phyloP scores from a whole-genome alignment of 768 basidiomycete species.

The Heimioporus sp. region DNA sequence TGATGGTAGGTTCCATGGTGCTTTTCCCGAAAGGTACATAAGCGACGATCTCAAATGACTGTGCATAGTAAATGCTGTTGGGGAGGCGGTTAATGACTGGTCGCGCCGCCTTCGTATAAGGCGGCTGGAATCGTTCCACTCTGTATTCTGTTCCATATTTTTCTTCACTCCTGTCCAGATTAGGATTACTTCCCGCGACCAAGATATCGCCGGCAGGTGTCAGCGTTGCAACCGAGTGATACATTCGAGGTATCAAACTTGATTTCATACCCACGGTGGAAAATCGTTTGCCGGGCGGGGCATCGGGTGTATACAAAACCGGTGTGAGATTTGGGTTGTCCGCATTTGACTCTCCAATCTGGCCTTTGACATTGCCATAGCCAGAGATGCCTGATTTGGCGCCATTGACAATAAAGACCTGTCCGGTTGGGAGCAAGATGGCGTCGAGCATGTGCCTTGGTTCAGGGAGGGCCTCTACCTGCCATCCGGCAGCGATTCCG shows the following conservation, averaged over 20 bases:
- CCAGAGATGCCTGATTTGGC: conserved; percentile 72
- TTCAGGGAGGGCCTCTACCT: conserved; percentile 71
- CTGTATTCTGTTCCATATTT: conserved; percentile 85
- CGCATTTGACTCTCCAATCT: conserved; percentile 76
- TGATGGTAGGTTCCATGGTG: conserved; percentile 40
- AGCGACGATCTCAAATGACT: conserved; percentile 47
- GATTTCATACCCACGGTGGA: conserved; percentile 53
- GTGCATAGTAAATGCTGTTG: conserved; percentile 42
- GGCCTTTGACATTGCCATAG: conserved; percentile 69
- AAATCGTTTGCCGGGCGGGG: conserved; percentile 56
- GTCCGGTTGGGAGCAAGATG: conserved; percentile 77
- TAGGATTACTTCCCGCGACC: conserved; percentile 85
- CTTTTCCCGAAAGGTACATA: conserved; percentile 35
- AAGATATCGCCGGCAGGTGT: conserved; percentile 70
- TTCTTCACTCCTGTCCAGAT: conserved; percentile 70
- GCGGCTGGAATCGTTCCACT: conserved; percentile 82
- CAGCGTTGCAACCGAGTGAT: conserved; percentile 81
- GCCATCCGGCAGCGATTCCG: conserved; percentile 70
- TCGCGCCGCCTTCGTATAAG: conserved; percentile 66
- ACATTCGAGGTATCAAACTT: conserved; percentile 70
- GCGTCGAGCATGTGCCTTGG: conserved; percentile 77
- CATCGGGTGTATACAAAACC: conserved; percentile 64
- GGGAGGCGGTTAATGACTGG: conserved; percentile 46
- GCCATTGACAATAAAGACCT: conserved; percentile 75
- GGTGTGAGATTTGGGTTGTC: conserved; percentile 68